Evolutionary conservation across 2,329 filamentous ascomycete genomes (phyloP).

Genomic region (Aspergillus sp.): DNA sequence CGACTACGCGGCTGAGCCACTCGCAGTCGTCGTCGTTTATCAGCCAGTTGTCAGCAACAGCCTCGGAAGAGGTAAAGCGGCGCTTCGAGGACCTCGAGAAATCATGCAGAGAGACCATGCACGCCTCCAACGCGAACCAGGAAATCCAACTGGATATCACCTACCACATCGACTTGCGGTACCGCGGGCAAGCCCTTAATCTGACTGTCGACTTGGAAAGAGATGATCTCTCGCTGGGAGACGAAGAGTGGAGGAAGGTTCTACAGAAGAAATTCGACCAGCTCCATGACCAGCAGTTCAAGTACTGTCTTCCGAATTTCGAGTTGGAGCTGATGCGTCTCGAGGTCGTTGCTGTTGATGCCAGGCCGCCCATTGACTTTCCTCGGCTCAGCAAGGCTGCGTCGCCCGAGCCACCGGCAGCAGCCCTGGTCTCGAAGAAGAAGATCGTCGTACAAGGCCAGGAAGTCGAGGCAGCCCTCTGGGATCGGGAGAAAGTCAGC

Average conservation of each 20-base stretch:
- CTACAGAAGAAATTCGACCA: constrained; percentile 48
- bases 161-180: constrained; percentile 54
- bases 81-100: constrained; percentile 43
- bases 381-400: constrained; percentile 37
- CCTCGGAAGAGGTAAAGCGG: constrained; percentile 37
- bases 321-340: constrained; percentile 56
- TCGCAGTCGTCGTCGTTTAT: constrained; percentile 54
- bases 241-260: constrained; percentile 33
- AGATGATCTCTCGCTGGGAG: constrained; percentile 39
- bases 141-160: constrained; percentile 30
- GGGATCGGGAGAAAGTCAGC: constrained; percentile 49
- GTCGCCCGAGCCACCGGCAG: constrained; percentile 34
- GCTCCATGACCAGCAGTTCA: constrained; percentile 52
- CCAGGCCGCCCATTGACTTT: constrained; percentile 48
- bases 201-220: constrained; percentile 41
- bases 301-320: constrained; percentile 48
- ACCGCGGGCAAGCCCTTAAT: constrained; percentile 52
- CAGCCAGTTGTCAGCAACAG: constrained; percentile 43
- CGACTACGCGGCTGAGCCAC: constrained; percentile 55
- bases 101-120: constrained; percentile 30
- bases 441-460: constrained; percentile 48
- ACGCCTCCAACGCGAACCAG: neutral
- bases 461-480: constrained; percentile 48
- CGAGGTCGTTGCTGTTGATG: constrained; percentile 50
- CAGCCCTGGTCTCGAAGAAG: constrained; percentile 45